Conservation (phyloP, 139 green algal genomes). For the Chara braunii region DNA sequence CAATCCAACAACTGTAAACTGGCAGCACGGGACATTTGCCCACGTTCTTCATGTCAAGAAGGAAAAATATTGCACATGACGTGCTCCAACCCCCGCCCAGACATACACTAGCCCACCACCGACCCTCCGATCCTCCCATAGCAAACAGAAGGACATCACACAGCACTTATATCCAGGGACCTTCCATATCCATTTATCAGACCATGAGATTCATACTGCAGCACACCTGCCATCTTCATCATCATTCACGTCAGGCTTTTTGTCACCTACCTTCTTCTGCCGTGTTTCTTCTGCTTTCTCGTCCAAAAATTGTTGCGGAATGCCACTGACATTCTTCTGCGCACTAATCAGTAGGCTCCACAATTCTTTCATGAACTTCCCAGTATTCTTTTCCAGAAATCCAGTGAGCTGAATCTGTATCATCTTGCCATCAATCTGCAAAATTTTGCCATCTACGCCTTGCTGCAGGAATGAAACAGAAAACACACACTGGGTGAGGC, state of each 20-base stretch:
- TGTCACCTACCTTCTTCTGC: conserved; percentile 22
- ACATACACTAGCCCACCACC: background rate
- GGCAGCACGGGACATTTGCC: background rate
- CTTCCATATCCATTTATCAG: conserved; percentile 16
- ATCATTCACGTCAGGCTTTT: background rate
- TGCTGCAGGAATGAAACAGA: too few relatives aligned
- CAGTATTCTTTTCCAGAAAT: conserved; percentile 42
- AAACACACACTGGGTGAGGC: too few relatives aligned
- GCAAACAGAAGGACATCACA: background rate
- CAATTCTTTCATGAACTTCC: conserved; percentile 40
- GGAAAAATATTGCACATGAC: background rate
- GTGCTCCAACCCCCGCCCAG: background rate
- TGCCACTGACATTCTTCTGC: conserved; percentile 37
- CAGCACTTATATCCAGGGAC: background rate
- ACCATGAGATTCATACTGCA: conserved; percentile 4
- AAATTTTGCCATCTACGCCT: background rate
- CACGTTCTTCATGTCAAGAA: background rate
- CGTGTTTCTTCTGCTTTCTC: conserved; percentile 34
- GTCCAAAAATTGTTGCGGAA: conserved; percentile 42
- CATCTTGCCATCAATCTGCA: conserved; percentile 30
- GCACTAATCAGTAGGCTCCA: conserved; percentile 36
- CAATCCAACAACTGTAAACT: background rate
- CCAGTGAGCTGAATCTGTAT: conserved; percentile 35
- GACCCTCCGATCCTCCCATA: background rate
- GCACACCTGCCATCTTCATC: background rate